A percentile compares a stretch with the other conserved stretches of the same genome.
Conservation (phyloP, 2,329 filamentous ascomycete species). For the Xylaria sp. region DNA sequence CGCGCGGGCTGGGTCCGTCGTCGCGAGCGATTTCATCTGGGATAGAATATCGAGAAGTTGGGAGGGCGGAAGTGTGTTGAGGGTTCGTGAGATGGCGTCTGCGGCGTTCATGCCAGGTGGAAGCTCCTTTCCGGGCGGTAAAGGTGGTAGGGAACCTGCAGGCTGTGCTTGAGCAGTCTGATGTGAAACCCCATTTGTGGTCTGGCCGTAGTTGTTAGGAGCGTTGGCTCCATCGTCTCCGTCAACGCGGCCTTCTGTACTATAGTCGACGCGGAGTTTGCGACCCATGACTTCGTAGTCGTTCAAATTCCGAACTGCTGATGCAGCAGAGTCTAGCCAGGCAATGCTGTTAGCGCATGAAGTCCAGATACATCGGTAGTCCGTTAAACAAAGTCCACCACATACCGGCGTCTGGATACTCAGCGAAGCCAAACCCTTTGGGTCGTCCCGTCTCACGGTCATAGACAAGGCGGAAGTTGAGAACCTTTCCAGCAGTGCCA, state of each 20-base stretch:
- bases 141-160: conserved; percentile 74
- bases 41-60: conserved; percentile 93
- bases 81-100: conserved; percentile 91
- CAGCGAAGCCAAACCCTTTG: conserved; percentile 96
- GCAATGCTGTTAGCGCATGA: conserved; percentile 24
- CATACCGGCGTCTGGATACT: conserved; percentile 89
- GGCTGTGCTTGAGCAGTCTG: conserved; percentile 48
- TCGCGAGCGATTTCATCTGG: conserved; percentile 93
- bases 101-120: conserved; percentile 84
- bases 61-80: conserved; percentile 84
- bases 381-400: neutral
- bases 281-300: conserved; percentile 95
- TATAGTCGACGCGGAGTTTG: conserved; percentile 94
- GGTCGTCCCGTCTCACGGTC: conserved; percentile 94
- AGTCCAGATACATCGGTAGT: neutral
- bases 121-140: conserved; percentile 86
- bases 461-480: conserved; percentile 93
- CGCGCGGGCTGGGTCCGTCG: conserved; percentile 82
- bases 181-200: conserved; percentile 50
- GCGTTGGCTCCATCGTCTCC: conserved; percentile 63
- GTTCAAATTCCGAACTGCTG: conserved; percentile 94
- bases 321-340: conserved; percentile 78
- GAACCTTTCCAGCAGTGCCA: conserved; percentile 86
- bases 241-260: conserved; percentile 84
- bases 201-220: conserved; percentile 39